phyloP scores from a whole-genome alignment of 2,329 filamentous ascomycete species.

The Aspergillus sp. region DNA sequence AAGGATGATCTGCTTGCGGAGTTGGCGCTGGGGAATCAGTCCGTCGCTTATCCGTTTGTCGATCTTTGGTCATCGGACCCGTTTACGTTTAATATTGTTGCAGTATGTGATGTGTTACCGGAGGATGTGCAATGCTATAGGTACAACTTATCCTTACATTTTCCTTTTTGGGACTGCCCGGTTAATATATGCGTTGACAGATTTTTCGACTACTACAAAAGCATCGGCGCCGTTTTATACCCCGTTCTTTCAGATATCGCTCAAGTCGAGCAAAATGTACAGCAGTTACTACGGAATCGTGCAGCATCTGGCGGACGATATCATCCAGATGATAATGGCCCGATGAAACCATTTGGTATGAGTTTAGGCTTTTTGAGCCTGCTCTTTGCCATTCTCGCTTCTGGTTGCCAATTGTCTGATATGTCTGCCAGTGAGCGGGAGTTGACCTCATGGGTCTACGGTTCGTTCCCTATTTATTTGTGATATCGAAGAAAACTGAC shows the following conservation, averaged over 20 bases:
- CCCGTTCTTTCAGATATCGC: slow-evolving; percentile 50
- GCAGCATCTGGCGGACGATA: slow-evolving; percentile 36
- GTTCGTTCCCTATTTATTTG: slow-evolving; percentile 29
- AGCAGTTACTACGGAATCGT: slow-evolving; percentile 46
- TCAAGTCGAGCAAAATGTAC: slow-evolving; percentile 45
- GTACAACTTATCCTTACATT: slow-evolving; percentile 13
- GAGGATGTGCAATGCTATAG: slow-evolving; percentile 45
- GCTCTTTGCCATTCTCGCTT: slow-evolving; percentile 56
- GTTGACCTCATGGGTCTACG: slow-evolving; percentile 57
- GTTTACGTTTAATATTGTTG: slow-evolving; percentile 47
- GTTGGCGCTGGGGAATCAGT: slow-evolving; percentile 55
- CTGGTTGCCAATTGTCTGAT: slow-evolving; percentile 54
- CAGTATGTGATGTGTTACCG: slow-evolving; percentile 51
- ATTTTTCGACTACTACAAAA: slow-evolving; percentile 49
- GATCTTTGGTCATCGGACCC: slow-evolving; percentile 57
- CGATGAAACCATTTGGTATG: slow-evolving; percentile 52
- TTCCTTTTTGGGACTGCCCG: not conserved
- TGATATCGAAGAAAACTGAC: not conserved
- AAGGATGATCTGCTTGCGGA: slow-evolving; percentile 54
- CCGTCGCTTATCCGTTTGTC: slow-evolving; percentile 55
- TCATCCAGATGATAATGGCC: slow-evolving; percentile 39
- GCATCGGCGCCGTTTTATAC: slow-evolving; percentile 52
- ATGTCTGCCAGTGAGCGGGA: slow-evolving; percentile 52
- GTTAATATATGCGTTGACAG: slow-evolving; percentile 19
- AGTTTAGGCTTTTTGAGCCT: slow-evolving; percentile 53